Base-by-base conservation (phyloP, 1,139 yeast species). In the Groenewaldozyma auringiensis region DNA sequence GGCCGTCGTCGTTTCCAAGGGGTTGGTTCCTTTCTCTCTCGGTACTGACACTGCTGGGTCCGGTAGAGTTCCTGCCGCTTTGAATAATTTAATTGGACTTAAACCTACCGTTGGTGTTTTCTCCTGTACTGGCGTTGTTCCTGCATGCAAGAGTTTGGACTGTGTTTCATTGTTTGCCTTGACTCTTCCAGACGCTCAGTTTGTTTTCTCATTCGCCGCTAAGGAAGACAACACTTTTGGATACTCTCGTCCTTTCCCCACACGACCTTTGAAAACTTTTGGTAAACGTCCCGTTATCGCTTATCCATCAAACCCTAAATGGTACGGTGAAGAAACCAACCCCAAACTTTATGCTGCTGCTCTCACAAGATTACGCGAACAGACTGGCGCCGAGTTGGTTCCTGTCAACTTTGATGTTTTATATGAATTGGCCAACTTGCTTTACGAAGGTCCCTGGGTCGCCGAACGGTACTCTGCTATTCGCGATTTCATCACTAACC, bases 1-100 rank as follows among this genome's bases (percentile, higher is more conserved):
- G 20, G 94, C 95, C 4, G 80, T 82, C 14, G 92, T 82, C 25
- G 96, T 87, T 18, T 88, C 88, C 17, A 73, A 88, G 55, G 97
- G 97, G 47, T 72, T 82, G 46, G 96, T 85, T 16, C 96, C 97
- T 22, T 59, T 89, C 44, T 74, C 96, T 2, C 72, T 92, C 55
- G 97, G 97, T 42, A 89, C 97, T 4, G 98, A 92, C 62, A 92
- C 98, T 39, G 97, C 97, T n/a, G 98, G 98, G 21, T 85, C 95
- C 11, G 96, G 96, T 41, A 76, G 97, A 60, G 97, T 92, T 27
- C 98, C 98, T 21, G 97, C 97, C n/a, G 92, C 88, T 21, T 73
- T 89, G 56, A 92, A 92, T 72, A 89, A 89, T 63, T 67, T 92
- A 56, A 75, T 92, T 53, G 97, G 97, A 13, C 74, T 92, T 50